phyloP scores from a whole-genome alignment of 805 yeast species.

The Myxozyma melibiosi region DNA sequence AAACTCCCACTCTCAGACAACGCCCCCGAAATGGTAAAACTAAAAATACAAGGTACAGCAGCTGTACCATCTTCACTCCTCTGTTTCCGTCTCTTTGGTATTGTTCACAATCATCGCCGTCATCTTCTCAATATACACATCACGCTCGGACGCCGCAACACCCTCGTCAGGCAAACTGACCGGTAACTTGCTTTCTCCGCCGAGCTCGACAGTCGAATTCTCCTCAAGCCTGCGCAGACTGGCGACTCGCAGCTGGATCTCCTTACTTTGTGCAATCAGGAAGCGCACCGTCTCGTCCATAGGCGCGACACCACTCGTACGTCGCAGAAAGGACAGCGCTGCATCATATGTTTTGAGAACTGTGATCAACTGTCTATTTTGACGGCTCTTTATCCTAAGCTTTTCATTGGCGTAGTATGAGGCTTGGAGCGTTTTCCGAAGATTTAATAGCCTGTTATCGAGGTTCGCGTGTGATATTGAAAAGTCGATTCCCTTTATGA shows the following conservation, averaged over 20 bases:
- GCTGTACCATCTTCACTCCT: not conserved
- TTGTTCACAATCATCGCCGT: constrained; percentile 30
- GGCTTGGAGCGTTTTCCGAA: constrained; percentile 31
- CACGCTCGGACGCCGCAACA: constrained; percentile 17
- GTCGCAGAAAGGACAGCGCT: constrained; percentile 22
- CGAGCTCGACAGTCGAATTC: not conserved
- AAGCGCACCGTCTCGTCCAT: constrained; percentile 32
- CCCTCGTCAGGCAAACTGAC: constrained; percentile 3
- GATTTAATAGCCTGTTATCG: constrained; percentile 20
- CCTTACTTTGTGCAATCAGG: constrained; percentile 23
- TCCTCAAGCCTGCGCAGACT: constrained; percentile 10
- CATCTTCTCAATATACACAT: constrained; percentile 32
- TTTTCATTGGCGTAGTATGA: constrained; percentile 25
- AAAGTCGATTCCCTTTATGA: constrained; percentile 21
- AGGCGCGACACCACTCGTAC: constrained; percentile 31
- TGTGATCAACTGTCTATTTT: constrained; percentile 12
- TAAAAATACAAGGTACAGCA: not conserved
- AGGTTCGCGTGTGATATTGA: constrained; percentile 19
- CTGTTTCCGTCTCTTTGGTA: constrained; percentile 6
- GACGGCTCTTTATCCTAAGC: constrained; percentile 12
- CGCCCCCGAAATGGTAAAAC: too few species aligned
- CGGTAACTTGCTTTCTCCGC: not conserved
- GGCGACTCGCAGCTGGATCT: constrained; percentile 13
- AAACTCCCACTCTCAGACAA: too few species aligned
- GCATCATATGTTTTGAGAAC: constrained; percentile 19